Percentiles rank a stretch among this genome's conserved stretches.
These are phyloP conservation scores for Coprinopsis sp. DNA, from an alignment of 768 basidiomycete species.

Conservation along the genomic window DNA sequence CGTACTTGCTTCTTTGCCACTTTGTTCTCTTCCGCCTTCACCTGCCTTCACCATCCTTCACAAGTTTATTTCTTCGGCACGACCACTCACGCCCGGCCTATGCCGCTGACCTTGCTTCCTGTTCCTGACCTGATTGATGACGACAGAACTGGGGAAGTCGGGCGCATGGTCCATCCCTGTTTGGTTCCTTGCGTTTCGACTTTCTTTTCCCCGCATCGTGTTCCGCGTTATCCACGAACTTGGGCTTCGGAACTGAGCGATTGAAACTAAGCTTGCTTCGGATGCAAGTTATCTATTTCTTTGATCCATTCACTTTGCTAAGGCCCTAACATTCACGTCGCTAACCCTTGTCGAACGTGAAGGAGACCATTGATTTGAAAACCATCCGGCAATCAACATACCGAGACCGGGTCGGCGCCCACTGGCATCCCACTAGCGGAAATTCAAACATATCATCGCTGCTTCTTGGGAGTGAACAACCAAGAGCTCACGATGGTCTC, in stretches of 20 bases:
- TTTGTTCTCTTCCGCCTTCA: too few species aligned
- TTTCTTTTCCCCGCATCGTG: slow-evolving; percentile 6
- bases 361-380: too few species aligned
- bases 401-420: slow-evolving; percentile 9
- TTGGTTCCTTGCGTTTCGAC: neutral
- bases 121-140: slow-evolving; percentile 7
- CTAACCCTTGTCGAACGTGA: too few species aligned
- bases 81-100: too few species aligned
- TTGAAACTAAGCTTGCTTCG: too few species aligned
- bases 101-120: neutral
- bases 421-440: slow-evolving; percentile 3
- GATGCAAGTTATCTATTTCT: too few species aligned
- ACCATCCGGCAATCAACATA: slow-evolving; percentile 7
- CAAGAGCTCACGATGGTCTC: slow-evolving; percentile 14
- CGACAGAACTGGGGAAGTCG: slow-evolving; percentile 1
- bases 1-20: too few species aligned
- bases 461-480: neutral
- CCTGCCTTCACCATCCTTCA: neutral
- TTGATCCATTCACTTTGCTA: too few species aligned
- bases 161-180: neutral
- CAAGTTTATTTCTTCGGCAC: neutral
- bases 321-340: too few species aligned
- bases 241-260: neutral
- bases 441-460: neutral
- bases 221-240: neutral